A percentile compares a stretch with the other conserved stretches of the same genome.
These are phyloP conservation scores for Penicillium cinerascens DNA, from an alignment of 495 filamentous ascomycete species.

Conservation along the genomic window DNA sequence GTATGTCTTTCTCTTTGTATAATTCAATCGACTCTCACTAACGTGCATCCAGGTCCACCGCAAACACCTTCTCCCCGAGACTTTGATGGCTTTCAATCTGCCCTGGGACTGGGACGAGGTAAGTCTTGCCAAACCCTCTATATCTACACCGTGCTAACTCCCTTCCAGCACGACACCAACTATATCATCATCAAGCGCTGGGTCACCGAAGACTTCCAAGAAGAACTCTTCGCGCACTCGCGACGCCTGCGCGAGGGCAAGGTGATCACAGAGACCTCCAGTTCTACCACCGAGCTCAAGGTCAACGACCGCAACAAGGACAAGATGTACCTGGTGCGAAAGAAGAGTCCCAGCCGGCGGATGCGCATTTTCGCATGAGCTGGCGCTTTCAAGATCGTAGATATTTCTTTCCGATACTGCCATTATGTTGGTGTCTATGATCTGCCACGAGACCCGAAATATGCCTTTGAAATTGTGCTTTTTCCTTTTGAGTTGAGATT, in stretches of 20 bases:
- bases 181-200: conserved; percentile 75
- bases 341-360: conserved; percentile 48
- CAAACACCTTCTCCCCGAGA: conserved; percentile 49
- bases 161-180: conserved; percentile 53
- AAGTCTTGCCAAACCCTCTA: conserved; percentile 10
- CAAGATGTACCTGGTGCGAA: conserved; percentile 59
- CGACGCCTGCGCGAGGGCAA: conserved; percentile 56
- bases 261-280: conserved; percentile 40
- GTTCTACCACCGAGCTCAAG: conserved; percentile 44
- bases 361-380: conserved; percentile 29
- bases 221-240: conserved; percentile 70
- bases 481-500: conserved; percentile 28
- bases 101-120: conserved; percentile 53
- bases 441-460: conserved; percentile 11
- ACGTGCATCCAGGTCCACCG: conserved; percentile 38
- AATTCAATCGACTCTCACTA: conserved; percentile 7
- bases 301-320: conserved; percentile 52
- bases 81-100: conserved; percentile 42
- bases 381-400: neutral
- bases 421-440: conserved; percentile 7
- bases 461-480: conserved; percentile 13
- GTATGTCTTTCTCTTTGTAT: conserved; percentile 21
- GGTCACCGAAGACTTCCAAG: conserved; percentile 69
- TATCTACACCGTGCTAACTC: neutral
- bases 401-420: conserved; percentile 7